Base-by-base conservation (phyloP, 2,329 filamentous ascomycete genomes). In the Aspergillus floridensis region DNA sequence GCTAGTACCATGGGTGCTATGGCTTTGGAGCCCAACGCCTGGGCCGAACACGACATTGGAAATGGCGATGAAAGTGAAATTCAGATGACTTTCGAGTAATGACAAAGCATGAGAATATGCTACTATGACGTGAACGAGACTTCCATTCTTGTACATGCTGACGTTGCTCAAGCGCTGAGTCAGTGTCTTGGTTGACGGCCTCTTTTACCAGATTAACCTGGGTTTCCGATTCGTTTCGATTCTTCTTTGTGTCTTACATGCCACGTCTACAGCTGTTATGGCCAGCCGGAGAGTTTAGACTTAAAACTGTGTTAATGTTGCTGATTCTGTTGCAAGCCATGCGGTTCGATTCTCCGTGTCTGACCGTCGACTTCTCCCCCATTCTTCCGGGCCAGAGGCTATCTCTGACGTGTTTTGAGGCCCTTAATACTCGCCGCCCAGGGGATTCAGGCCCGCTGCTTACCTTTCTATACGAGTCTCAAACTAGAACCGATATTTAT, bases 71-170 rank as follows among this genome's bases (percentile, higher is more conserved):
- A 92, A 74, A 86, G 86, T 71, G 89, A 92, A 74, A 90, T 93
- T 63, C 83, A 85, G 32, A 89, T 93, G 88, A 92, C 88, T 63
- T 93, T 93, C 84, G 90, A 88, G 74, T 91, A 79, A 77, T 63
- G 61, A 62, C 53, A 54, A 61, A 48, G 57, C 47, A 62, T 51
- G 59, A 63, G 26, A 61, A 44, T 44, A 44, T 44, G 38, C 49
- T 60, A 64, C 53, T 35, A 56, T 49, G 31, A 52, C 54, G 41
- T 49, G 50, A 29, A 58, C 53, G 29, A 41, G 26, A 54, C 41
- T 32, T 35, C 21, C 55, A 53, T 57, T 48, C 53, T 35, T 54
- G 57, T 55, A 50, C 49, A 59, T 26, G 56, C 12, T 50, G 31
- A 24, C 48, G 53, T 49, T 41, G 53, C 51, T 49, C 11, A 14